Evolutionary conservation across 768 basidiomycete species (phyloP).

Genomic region (Kwoniella mangroviensis): DNA sequence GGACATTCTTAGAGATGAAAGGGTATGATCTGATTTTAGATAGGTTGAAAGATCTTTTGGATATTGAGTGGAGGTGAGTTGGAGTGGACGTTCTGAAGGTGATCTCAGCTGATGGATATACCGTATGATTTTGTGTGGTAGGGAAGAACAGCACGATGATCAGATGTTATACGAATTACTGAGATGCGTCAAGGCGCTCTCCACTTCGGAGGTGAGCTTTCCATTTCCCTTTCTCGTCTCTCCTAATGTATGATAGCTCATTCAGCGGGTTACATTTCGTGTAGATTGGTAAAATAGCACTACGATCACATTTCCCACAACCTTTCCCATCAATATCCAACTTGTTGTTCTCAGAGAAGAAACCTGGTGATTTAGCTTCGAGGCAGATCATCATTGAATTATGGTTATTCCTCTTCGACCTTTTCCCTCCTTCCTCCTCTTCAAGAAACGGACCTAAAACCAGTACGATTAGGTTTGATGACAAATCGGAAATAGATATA

Average conservation of each 20-base stretch:
- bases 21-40: conserved; percentile 85
- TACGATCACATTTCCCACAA: conserved; percentile 84
- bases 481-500: conserved; percentile 29
- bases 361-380: conserved; percentile 89
- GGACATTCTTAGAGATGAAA: conserved; percentile 78
- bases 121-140: conserved; percentile 48
- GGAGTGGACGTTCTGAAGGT: no score
- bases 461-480: conserved; percentile 33
- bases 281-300: conserved; percentile 82
- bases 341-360: conserved; percentile 94
- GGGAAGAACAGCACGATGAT: conserved; percentile 98
- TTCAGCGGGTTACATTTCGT: background rate
- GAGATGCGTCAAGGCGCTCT: conserved; percentile 90
- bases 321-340: conserved; percentile 83
- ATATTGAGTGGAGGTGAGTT: conserved; percentile 91
- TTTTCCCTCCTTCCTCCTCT: conserved; percentile 66
- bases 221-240: no score
- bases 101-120: conserved; percentile 19
- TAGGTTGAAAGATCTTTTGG: conserved; percentile 84
- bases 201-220: conserved; percentile 62
- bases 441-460: conserved; percentile 32
- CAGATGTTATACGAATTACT: conserved; percentile 88
- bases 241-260: no score
- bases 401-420: conserved; percentile 80
- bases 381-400: conserved; percentile 90